phyloP scores from a whole-genome alignment of 805 yeast genomes.

The Ogataea populi-albae region DNA sequence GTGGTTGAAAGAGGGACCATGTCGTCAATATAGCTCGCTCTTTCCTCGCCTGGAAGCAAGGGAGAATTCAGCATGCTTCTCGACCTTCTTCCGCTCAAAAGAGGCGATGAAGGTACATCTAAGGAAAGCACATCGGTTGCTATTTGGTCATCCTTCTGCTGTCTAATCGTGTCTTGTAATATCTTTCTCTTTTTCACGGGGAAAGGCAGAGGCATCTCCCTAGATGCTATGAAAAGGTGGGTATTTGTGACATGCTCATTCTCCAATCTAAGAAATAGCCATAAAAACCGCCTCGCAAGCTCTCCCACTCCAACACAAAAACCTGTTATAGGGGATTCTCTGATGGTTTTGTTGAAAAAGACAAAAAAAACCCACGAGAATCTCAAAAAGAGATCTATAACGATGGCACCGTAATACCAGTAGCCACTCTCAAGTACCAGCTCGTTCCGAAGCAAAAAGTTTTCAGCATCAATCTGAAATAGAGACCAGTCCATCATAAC shows the following conservation, averaged over 20 bases:
- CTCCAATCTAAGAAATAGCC: constrained; percentile 91
- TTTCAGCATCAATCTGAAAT: constrained; percentile 57
- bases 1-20: not conserved
- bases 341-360: constrained; percentile 66
- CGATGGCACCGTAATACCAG: constrained; percentile 69
- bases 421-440: constrained; percentile 56
- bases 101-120: not conserved
- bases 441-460: constrained; percentile 64
- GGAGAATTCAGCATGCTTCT: not conserved
- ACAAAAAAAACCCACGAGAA: constrained; percentile 91
- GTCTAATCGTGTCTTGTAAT: not conserved
- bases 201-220: constrained; percentile 84
- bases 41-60: not conserved
- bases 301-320: constrained; percentile 82
- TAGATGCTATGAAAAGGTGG: constrained; percentile 74
- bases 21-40: not conserved
- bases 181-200: constrained; percentile 34
- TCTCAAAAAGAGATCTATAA: constrained; percentile 67
- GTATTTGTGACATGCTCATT: constrained; percentile 94
- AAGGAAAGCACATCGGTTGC: not conserved
- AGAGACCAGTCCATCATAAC: constrained; percentile 93
- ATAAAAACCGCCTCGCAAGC: constrained; percentile 72
- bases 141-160: not conserved
- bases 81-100: not conserved
- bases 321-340: constrained; percentile 82